phyloP scores from a whole-genome alignment of 2,329 filamentous ascomycete species.

The Alternaria ethzedia region DNA sequence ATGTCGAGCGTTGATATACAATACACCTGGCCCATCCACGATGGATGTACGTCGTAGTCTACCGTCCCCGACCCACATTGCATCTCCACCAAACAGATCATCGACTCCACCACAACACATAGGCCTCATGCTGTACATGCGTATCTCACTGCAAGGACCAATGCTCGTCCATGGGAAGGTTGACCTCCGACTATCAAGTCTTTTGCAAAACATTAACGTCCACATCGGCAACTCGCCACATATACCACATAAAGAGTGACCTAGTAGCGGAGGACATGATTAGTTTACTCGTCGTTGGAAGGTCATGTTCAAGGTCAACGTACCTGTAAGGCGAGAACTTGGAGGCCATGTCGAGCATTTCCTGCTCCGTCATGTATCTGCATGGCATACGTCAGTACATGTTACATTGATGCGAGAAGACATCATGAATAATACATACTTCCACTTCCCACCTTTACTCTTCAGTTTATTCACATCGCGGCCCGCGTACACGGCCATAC shows the following conservation, averaged over 20 bases:
- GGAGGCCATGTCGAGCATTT: conserved; percentile 84
- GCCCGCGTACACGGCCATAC: conserved; percentile 88
- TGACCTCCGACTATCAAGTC: not conserved
- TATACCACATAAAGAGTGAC: conserved; percentile 97
- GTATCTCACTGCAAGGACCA: not conserved
- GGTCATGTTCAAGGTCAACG: conserved; percentile 32
- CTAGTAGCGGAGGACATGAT: conserved; percentile 48
- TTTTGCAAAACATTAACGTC: conserved; percentile 64
- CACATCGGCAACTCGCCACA: conserved; percentile 87
- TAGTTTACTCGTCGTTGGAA: conserved; percentile 6
- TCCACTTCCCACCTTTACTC: conserved; percentile 84
- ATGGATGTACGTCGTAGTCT: not conserved
- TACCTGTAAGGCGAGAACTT: conserved; percentile 82
- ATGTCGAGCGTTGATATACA: not conserved
- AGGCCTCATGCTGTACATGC: not conserved
- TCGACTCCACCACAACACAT: conserved; percentile 1
- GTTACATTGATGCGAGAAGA: not conserved
- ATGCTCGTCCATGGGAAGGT: not conserved
- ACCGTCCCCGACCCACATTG: not conserved
- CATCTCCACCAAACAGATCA: not conserved
- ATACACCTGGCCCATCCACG: not conserved
- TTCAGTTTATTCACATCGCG: conserved; percentile 85
- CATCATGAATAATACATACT: conserved; percentile 49
- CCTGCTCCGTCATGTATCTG: conserved; percentile 85
- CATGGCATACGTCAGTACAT: not conserved